Conservation (phyloP, 495 filamentous ascomycete species). For the Penicilliopsis zonata region DNA sequence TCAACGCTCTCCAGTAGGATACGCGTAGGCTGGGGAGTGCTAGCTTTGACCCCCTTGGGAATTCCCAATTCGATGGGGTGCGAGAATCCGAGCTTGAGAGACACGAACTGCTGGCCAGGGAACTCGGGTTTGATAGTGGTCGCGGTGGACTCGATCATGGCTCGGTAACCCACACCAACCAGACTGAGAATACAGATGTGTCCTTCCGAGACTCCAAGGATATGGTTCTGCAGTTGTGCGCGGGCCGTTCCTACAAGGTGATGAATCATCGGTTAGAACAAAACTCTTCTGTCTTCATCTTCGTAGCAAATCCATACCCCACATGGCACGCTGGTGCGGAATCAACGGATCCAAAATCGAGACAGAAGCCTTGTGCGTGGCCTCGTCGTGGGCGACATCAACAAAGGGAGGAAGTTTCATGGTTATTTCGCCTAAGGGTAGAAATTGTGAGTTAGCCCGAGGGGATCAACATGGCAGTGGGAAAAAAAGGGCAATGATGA, state of each 20-base stretch:
- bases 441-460: constrained; percentile 1
- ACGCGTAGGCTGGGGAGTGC: constrained; percentile 83
- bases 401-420: constrained; percentile 64
- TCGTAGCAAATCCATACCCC: constrained; percentile 55
- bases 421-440: constrained; percentile 48
- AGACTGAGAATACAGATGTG: constrained; percentile 86
- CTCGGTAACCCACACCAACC: constrained; percentile 94
- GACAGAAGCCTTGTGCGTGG: constrained; percentile 47
- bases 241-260: constrained; percentile 61
- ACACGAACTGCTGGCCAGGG: constrained; percentile 75
- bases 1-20: constrained; percentile 82
- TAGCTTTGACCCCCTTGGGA: constrained; percentile 73
- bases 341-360: constrained; percentile 48
- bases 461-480: background rate
- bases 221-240: constrained; percentile 77
- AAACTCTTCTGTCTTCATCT: constrained; percentile 4
- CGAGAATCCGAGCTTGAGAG: constrained; percentile 88
- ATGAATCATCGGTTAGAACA: constrained; percentile 1
- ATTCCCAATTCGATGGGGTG: constrained; percentile 85
- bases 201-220: constrained; percentile 89
- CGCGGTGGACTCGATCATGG: constrained; percentile 65
- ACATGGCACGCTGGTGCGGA: constrained; percentile 86
- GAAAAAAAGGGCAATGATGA: constrained; percentile 3
- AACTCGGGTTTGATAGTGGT: constrained; percentile 55
- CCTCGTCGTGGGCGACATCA: constrained; percentile 51